phyloP scores from a whole-genome alignment of 192 early-diverging fungal genomes.

The Funneliformis geosporum region DNA sequence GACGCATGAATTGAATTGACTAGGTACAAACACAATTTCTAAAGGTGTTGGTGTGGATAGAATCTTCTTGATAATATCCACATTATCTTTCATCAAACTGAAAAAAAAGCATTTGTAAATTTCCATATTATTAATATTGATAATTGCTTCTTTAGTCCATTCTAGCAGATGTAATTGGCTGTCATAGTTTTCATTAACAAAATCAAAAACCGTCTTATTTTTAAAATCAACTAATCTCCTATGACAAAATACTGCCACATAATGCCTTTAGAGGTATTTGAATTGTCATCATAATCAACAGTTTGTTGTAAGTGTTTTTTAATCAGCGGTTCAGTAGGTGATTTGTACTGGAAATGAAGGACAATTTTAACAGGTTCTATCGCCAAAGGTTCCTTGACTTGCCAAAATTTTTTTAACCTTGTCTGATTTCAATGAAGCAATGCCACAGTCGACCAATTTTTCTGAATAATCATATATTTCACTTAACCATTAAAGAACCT shows the following conservation, averaged over 20 bases:
- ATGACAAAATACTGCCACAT: constrained; percentile 14
- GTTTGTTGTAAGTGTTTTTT: not conserved
- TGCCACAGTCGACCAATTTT: constrained; percentile 19
- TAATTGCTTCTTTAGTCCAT: too few species aligned
- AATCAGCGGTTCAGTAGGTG: not conserved
- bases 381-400: not conserved
- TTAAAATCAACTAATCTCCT: not conserved
- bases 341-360: not conserved
- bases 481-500: constrained; percentile 8
- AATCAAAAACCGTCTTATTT: not conserved
- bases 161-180: not conserved
- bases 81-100: not conserved
- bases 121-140: not conserved
- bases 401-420: not conserved
- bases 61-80: not conserved
- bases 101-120: not conserved
- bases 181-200: not conserved
- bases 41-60: not conserved
- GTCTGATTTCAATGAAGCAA: not conserved
- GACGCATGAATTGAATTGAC: not conserved
- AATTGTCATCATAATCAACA: not conserved
- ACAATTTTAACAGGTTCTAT: not conserved
- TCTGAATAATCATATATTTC: constrained; percentile 11
- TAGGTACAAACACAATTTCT: not conserved
- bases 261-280: constrained; percentile 20